Evolutionary conservation across 192 early-diverging fungal genomes (phyloP), one percentile per base, ranked within the genome.

Genomic region (Coemansia sp.): DNA sequence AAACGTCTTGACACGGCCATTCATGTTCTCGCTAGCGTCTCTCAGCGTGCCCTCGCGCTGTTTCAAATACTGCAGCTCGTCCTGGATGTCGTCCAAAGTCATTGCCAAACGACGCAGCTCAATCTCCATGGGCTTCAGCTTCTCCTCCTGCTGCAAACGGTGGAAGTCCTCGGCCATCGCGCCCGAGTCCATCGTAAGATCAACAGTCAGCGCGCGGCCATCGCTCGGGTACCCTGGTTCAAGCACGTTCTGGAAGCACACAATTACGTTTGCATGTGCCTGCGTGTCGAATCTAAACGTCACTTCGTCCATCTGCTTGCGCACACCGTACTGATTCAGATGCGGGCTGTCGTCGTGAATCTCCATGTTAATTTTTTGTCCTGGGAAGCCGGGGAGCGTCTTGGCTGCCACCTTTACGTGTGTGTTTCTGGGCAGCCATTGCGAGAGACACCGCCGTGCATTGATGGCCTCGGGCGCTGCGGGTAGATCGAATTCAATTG

Each of bases 1-100:
- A 60, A 82, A 76, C 0, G 64, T 75, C 66, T 90, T 83, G 17
- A 98, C 93, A 35, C 93, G 85, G 17, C 87, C 85, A 75, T 98
- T 98, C 48, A 93, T 97, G 0, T 89, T 86, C 86, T 98, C 94
- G 78, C 96, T 97, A 17, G 92, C 89, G 66, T 95, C 87, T 67
- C 95, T 84, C 89, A 97, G 87, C 53, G 84, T 82, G 61, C 83
- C 84, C 69, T 97, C 95, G 47, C 92, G 80, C 35, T 66, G 72
- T 79, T 94, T 92, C 55, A 96, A 70, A 61, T 88, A 86, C 62
- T 93, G 89, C 88, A 97, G 90, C 55, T 95, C 88, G n/a, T 87
- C 89, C 32, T 89, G 75, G 60, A 96, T 86, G 47, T 92, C 90
- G 60, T 87, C 83, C 59, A 91, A 75, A 11, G 91, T 69, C 70